These are phyloP conservation scores for Debaryomyces subglobosus DNA, from an alignment of 1,139 yeast species.

Conservation along the genomic window DNA sequence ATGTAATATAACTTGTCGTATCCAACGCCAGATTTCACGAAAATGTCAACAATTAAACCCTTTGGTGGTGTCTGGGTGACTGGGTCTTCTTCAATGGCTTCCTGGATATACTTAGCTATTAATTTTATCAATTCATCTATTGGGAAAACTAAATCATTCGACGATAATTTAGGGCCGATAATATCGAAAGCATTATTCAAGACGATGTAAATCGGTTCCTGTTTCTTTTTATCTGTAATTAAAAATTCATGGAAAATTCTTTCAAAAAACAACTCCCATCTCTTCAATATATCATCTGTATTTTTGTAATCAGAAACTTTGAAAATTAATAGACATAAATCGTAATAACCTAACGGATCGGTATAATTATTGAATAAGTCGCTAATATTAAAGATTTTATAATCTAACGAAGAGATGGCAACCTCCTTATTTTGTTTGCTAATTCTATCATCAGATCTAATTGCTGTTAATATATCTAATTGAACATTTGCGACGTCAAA, in stretches of 20 bases:
- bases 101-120: constrained; percentile 45
- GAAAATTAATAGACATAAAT: constrained; percentile 75
- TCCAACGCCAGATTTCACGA: constrained; percentile 73
- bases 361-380: constrained; percentile 86
- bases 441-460: constrained; percentile 63
- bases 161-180: constrained; percentile 48
- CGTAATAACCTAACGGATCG: constrained; percentile 86
- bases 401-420: constrained; percentile 60
- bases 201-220: constrained; percentile 43
- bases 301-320: constrained; percentile 81
- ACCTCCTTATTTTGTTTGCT: constrained; percentile 46
- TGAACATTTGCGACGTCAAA: constrained; percentile 89
- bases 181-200: constrained; percentile 41
- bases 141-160: constrained; percentile 79
- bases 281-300: constrained; percentile 67
- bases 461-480: constrained; percentile 70
- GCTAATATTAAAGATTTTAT: constrained; percentile 67
- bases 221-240: constrained; percentile 28
- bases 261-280: constrained; percentile 70
- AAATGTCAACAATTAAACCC: constrained; percentile 61
- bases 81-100: constrained; percentile 42
- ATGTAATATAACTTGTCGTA: constrained; percentile 70
- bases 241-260: constrained; percentile 40
- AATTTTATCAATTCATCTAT: constrained; percentile 70
- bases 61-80: constrained; percentile 44